phyloP scores from a whole-genome alignment of 306 rosid species.

The Leucaena leucocephala region DNA sequence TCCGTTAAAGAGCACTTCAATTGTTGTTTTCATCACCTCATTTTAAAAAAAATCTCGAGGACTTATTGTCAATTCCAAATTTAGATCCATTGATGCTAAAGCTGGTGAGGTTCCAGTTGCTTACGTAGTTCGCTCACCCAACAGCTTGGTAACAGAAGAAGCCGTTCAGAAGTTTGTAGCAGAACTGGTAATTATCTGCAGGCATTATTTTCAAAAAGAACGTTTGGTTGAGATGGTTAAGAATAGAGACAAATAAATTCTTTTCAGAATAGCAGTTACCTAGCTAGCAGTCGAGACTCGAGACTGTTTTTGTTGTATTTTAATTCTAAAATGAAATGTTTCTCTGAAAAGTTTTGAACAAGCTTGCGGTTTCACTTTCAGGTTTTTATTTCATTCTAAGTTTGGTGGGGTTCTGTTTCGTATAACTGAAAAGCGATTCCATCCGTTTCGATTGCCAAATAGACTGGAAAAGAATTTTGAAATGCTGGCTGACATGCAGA shows the following conservation, averaged over 20 bases:
- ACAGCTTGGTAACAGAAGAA: conserved; percentile 41
- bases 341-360: too few species aligned
- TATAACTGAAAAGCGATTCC: too few species aligned
- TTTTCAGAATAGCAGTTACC: background rate
- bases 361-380: too few species aligned
- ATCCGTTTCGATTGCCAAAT: too few species aligned
- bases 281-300: background rate
- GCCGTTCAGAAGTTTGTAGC: conserved; percentile 47
- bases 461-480: too few species aligned
- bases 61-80: conserved; percentile 20
- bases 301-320: too few species aligned
- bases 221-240: too few species aligned
- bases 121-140: conserved; percentile 49
- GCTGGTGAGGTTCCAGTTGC: conserved; percentile 66
- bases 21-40: background rate
- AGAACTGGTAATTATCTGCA: conserved; percentile 37
- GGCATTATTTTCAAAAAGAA: background rate
- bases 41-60: background rate
- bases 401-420: too few species aligned
- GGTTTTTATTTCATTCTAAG: too few species aligned
- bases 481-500: background rate
- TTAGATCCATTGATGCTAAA: conserved; percentile 53
- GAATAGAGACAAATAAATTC: background rate
- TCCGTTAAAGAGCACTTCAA: background rate
- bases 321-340: too few species aligned